Conservation (phyloP, 805 yeast genomes). For the Suhomyces sp. region DNA sequence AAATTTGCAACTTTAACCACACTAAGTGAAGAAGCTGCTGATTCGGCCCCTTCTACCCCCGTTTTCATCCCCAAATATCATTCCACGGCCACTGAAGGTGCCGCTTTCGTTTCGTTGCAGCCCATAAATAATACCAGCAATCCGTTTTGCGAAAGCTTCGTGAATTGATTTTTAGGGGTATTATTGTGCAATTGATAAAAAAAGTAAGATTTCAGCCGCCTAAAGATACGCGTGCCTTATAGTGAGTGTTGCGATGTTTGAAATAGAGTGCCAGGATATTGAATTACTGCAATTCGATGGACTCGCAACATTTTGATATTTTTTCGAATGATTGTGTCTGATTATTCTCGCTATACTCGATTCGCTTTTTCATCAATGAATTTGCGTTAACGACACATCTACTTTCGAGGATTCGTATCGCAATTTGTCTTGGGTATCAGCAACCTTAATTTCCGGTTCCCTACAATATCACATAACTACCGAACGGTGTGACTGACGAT, state of each 20-base stretch:
- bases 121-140: neutral
- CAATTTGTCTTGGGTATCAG: neutral
- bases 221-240: neutral
- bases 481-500: neutral
- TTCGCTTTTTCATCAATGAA: neutral
- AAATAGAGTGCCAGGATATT: neutral
- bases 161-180: neutral
- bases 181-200: neutral
- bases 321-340: neutral
- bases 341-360: neutral
- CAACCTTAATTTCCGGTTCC: neutral
- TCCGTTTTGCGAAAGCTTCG: neutral
- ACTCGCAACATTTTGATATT: neutral
- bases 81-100: neutral
- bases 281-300: neutral
- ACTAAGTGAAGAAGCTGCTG: neutral
- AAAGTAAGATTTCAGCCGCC: neutral
- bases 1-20: neutral
- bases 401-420: neutral
- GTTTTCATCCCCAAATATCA: neutral
- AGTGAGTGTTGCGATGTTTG: neutral
- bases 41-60: neutral
- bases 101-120: neutral
- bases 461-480: neutral
- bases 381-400: neutral